Conservation (phyloP, 139 green algal species). For the Mesotaenium endlicherianum region DNA sequence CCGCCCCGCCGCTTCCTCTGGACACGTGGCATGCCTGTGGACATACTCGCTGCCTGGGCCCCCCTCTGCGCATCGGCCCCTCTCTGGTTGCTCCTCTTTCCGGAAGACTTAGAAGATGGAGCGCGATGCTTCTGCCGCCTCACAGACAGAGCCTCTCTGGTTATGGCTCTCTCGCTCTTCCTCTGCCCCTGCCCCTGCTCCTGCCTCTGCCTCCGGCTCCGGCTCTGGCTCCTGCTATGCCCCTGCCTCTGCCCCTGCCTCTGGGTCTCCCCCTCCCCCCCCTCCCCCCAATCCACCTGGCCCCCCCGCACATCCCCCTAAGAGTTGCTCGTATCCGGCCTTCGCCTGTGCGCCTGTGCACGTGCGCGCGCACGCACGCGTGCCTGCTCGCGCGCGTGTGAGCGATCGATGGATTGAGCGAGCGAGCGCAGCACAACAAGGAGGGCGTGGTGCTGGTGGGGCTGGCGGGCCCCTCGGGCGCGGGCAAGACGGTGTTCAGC, state of each 20-base stretch:
- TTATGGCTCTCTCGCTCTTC: not conserved
- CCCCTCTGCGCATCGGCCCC: too few species aligned
- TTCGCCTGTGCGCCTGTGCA: not conserved
- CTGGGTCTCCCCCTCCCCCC: too few species aligned
- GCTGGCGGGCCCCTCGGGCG: constrained; percentile 85
- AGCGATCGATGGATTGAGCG: not conserved
- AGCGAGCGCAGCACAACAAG: constrained; percentile 13
- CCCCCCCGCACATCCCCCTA: not conserved
- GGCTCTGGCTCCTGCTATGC: too few species aligned
- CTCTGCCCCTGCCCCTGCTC: not conserved
- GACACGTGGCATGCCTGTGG: not conserved
- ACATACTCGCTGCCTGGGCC: not conserved
- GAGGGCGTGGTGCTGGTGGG: constrained; percentile 63
- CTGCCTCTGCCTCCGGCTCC: not conserved
- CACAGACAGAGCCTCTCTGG: too few species aligned
- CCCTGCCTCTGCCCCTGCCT: too few species aligned
- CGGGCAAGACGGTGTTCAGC: constrained; percentile 94
- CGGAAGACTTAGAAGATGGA: too few species aligned
- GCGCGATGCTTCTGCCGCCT: too few species aligned
- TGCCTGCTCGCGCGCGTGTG: not conserved
- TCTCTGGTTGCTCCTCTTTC: too few species aligned
- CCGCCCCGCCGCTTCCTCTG: not conserved
- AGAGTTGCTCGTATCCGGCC: not conserved
- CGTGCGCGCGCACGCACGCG: not conserved
- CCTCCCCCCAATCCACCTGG: not conserved